Conservation (phyloP, 139 green algal genomes). For the Mesotaenium endlicherianum region DNA sequence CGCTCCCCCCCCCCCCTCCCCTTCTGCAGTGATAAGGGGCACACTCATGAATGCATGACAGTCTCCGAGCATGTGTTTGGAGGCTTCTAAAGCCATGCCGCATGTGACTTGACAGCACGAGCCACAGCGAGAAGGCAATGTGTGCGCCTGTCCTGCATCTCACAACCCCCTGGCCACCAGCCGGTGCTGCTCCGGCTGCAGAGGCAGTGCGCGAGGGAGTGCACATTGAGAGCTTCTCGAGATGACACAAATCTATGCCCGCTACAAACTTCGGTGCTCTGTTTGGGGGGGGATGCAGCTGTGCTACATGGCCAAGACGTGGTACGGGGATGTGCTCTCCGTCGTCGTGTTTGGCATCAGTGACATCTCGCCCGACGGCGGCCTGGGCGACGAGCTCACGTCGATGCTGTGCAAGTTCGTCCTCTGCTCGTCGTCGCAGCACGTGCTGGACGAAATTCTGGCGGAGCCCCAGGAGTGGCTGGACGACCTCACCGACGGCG, state of each 20-base stretch:
- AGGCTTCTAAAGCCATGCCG: no score
- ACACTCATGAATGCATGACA: no score
- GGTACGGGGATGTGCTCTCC: slow-evolving; percentile 35
- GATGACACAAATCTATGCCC: no score
- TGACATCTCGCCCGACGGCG: slow-evolving; percentile 11
- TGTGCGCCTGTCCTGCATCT: no score
- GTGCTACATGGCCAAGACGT: slow-evolving; percentile 43
- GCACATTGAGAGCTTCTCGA: no score
- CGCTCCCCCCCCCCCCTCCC: background rate
- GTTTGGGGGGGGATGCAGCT: slow-evolving; percentile 12
- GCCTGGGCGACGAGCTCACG: slow-evolving; percentile 36
- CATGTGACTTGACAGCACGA: no score
- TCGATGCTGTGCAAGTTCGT: slow-evolving; percentile 41
- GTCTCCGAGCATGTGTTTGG: no score
- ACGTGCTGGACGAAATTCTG: slow-evolving; percentile 26
- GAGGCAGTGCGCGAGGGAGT: no score
- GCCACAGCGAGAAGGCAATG: no score
- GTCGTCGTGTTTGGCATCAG: slow-evolving; percentile 48
- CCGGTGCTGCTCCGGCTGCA: no score
- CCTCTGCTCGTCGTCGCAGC: slow-evolving; percentile 3
- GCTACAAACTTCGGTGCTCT: no score
- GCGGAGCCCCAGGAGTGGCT: slow-evolving; percentile 41
- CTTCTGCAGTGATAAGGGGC: background rate
- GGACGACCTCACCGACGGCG: slow-evolving; percentile 37
- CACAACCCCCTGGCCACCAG: no score